phyloP scores from a whole-genome alignment of 176 grass and related monocot genomes.

The Rhipidocladum racemiflorum region DNA sequence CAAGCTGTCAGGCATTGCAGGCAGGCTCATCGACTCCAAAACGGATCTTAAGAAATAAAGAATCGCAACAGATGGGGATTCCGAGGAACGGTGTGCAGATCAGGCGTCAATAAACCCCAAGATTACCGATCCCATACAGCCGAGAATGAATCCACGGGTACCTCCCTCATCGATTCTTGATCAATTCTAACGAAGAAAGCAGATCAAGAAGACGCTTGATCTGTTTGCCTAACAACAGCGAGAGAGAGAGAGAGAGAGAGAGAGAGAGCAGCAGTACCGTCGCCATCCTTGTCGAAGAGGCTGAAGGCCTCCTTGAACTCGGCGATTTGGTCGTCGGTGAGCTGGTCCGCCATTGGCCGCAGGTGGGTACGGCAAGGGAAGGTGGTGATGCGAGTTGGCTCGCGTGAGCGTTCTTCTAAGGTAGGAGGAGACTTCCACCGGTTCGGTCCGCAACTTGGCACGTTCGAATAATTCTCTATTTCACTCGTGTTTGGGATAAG shows the following conservation, averaged over 20 bases:
- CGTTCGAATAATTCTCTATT: no score
- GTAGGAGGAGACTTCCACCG: no score
- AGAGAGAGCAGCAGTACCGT: conserved; percentile 33
- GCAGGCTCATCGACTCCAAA: background rate
- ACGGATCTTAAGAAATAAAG: background rate
- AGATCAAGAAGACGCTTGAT: background rate
- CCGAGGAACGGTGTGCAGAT: background rate
- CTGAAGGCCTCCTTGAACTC: conserved; percentile 96
- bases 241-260: background rate
- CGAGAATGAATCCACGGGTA: background rate
- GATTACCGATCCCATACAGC: background rate
- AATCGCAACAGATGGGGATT: background rate
- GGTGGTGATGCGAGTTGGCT: no score
- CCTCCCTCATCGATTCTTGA: background rate
- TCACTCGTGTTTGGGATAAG: no score
- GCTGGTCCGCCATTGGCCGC: conserved; percentile 63
- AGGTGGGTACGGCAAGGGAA: no score
- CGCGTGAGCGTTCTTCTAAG: no score
- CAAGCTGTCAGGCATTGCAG: background rate
- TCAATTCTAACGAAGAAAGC: background rate
- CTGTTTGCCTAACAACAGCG: background rate
- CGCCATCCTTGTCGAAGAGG: conserved; percentile 88
- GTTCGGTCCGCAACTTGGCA: no score
- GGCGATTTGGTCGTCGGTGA: conserved; percentile 91
- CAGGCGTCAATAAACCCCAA: background rate